A percentile compares a stretch with the other conserved stretches of the same genome.
Evolutionary conservation across 2,329 filamentous ascomycete genomes (phyloP).

Genomic region (Chalaropsis thielavioides): DNA sequence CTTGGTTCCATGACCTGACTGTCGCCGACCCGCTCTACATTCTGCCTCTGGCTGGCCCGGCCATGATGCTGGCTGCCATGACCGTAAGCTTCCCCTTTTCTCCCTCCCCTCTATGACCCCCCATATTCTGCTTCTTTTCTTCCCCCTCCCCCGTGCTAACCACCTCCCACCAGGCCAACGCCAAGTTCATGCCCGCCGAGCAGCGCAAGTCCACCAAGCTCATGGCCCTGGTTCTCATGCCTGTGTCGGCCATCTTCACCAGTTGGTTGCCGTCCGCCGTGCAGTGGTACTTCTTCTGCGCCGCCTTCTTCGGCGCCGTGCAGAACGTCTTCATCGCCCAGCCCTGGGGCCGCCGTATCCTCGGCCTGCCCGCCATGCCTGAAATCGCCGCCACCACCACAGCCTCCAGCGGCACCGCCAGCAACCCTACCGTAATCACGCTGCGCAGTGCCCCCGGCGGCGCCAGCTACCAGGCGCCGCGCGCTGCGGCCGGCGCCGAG

Average conservation of each 20-base stretch:
- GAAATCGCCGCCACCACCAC: conserved; percentile 9
- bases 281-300: conserved; percentile 35
- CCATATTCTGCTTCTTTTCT: not conserved
- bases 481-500: conserved; percentile 16
- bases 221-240: conserved; percentile 32
- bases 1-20: conserved; percentile 72
- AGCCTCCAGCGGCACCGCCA: conserved; percentile 7
- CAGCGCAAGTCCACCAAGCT: conserved; percentile 28
- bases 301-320: conserved; percentile 24
- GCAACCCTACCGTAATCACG: not conserved
- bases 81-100: conserved; percentile 26
- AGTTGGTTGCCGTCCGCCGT: conserved; percentile 35
- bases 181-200: conserved; percentile 24
- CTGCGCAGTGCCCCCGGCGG: conserved; percentile 1
- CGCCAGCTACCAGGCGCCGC: conserved; percentile 27
- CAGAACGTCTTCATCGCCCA: conserved; percentile 28
- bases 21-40: conserved; percentile 62
- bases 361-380: conserved; percentile 26
- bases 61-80: conserved; percentile 42
- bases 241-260: conserved; percentile 31
- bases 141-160: conserved; percentile 18
- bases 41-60: conserved; percentile 49
- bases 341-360: conserved; percentile 27
- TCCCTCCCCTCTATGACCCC: not conserved
- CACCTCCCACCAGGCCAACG: conserved; percentile 24